A percentile compares a stretch with the other conserved stretches of the same genome.
Conservation (phyloP, 495 filamentous ascomycete species). For the Usnea hakonensis region DNA sequence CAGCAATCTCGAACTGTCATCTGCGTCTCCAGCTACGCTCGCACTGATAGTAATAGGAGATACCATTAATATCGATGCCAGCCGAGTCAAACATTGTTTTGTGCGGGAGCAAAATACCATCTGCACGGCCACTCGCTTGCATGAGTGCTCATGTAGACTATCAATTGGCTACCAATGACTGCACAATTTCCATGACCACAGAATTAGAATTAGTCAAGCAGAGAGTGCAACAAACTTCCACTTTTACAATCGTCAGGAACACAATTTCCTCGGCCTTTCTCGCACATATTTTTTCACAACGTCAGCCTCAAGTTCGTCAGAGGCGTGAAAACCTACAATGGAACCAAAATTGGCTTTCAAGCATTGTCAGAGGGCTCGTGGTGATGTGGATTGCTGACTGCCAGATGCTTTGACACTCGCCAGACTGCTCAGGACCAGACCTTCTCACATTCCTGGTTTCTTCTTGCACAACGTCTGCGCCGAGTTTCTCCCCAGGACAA, state of each 20-base stretch:
- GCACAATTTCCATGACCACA: background rate
- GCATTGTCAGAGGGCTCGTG: background rate
- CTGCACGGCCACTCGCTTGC: background rate
- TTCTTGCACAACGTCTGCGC: background rate
- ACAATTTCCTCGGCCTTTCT: background rate
- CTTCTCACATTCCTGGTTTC: background rate
- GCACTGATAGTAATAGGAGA: background rate
- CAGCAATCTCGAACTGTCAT: background rate
- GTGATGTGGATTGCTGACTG: background rate
- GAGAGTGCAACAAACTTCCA: background rate
- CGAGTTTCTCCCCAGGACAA: background rate
- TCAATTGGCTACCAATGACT: background rate
- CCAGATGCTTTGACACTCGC: background rate
- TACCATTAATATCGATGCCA: background rate
- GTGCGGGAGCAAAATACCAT: background rate
- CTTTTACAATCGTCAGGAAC: background rate
- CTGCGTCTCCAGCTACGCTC: background rate
- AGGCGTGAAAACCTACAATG: background rate
- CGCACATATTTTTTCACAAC: background rate
- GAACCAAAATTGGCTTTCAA: background rate
- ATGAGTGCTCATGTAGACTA: background rate
- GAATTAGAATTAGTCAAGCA: background rate
- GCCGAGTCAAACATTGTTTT: background rate
- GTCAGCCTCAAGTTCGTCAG: background rate
- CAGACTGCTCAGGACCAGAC: background rate